Evolutionary conservation across 2,329 filamentous ascomycete genomes (phyloP).

Genomic region (Fusarium buharicum): DNA sequence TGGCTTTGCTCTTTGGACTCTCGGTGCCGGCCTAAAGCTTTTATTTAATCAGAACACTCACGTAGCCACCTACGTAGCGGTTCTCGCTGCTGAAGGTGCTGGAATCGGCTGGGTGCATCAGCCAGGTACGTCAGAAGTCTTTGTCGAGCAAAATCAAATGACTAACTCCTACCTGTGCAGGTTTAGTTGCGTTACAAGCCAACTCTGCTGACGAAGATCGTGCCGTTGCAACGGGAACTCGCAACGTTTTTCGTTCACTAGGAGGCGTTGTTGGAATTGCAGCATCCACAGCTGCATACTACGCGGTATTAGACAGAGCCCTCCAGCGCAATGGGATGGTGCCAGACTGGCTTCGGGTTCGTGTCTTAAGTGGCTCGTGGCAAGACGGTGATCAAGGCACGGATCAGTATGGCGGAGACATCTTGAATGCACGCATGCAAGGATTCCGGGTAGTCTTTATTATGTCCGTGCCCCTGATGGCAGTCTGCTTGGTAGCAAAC

Average conservation of each 20-base stretch:
- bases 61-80: not conserved
- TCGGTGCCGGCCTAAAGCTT: not conserved
- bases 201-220: not conserved
- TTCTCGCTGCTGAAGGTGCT: not conserved
- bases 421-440: not conserved
- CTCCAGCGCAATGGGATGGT: not conserved
- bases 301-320: not conserved
- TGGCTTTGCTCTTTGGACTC: not conserved
- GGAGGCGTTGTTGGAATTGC: not conserved
- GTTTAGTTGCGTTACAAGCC: not conserved
- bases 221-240: not conserved
- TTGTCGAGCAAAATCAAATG: not conserved
- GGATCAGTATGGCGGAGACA: not conserved
- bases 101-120: not conserved
- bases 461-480: not conserved
- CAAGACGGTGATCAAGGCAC: not conserved
- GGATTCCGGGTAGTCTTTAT: not conserved
- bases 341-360: not conserved
- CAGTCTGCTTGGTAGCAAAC: not conserved
- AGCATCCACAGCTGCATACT: not conserved
- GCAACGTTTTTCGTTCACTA: not conserved
- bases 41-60: not conserved
- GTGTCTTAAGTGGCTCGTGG: not conserved
- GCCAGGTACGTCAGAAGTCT: not conserved
- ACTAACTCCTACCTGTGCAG: not conserved